Conservation (phyloP, 176 grass and related monocot genomes). For the Saccharum officinarum region DNA sequence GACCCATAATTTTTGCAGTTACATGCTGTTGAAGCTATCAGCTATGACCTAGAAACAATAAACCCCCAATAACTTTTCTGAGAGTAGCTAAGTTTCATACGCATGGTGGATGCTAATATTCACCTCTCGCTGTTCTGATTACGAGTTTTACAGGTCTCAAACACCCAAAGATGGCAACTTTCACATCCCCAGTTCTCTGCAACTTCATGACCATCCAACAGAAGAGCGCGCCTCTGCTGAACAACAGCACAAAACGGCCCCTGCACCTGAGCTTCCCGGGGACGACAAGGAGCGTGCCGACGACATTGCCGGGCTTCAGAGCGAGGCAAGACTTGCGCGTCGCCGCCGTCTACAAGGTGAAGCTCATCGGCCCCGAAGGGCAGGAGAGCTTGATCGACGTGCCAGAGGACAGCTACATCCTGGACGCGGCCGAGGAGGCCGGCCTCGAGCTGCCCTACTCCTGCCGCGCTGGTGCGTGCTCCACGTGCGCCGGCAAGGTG, state of each 20-base stretch:
- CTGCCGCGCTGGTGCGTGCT: slow-evolving; percentile 72
- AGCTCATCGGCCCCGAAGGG: slow-evolving; percentile 50
- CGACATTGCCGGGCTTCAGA: neutral
- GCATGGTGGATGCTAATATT: neutral
- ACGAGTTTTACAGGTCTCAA: slow-evolving; percentile 7
- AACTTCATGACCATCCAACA: slow-evolving; percentile 7
- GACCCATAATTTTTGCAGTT: too few relatives aligned
- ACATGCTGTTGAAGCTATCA: too few relatives aligned
- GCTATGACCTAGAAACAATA: too few relatives aligned
- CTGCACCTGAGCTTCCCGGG: neutral
- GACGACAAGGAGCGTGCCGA: slow-evolving; percentile 6
- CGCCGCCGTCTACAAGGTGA: slow-evolving; percentile 60
- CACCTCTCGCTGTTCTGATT: neutral
- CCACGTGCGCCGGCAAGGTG: slow-evolving; percentile 69
- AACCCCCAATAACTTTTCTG: too few relatives aligned
- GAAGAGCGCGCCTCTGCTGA: neutral
- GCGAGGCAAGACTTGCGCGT: slow-evolving; percentile 11
- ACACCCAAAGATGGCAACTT: slow-evolving; percentile 34
- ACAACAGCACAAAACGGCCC: neutral
- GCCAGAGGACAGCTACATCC: slow-evolving; percentile 58
- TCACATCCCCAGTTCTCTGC: slow-evolving; percentile 22
- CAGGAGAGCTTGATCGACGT: slow-evolving; percentile 56
- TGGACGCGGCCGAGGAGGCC: slow-evolving; percentile 57
- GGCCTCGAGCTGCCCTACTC: slow-evolving; percentile 62
- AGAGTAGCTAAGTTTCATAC: neutral